Base-by-base conservation (phyloP, 108 stramenopile genomes). In the Chaetoceros tenuissimus region DNA sequence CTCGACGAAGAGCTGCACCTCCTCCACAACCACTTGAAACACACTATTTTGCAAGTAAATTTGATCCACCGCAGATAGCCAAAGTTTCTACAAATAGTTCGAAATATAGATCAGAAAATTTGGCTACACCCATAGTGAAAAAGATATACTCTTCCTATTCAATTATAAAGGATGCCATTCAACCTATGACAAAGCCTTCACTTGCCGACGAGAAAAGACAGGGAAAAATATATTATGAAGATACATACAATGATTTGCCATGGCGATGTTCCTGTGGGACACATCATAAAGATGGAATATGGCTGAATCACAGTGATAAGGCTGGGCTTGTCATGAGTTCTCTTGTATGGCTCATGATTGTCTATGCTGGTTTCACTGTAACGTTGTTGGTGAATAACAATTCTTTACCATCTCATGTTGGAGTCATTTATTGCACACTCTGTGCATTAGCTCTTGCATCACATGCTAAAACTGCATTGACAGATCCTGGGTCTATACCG, bases 401-500 rank as follows among this genome's bases (percentile, higher is more conserved):
- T 31, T 68, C 77, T 43, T 62, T 87, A 19, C 70, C 72, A 16
- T 44, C 47, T 18, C 55, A 55, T 21, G 49, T 83, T n/a, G 68
- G 71, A 8, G 68, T 69, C 47, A 50, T 69, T 2, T 84, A 82
- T 61, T 67, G 57, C 30, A 71, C 70, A 0, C 43, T 95, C 10
- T 76, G 81, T 31, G 55, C 68, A 31, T 40, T 97, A 40, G 85
- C 93, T 20, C 55, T 94, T 34, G 72, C 82, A 23, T 75, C 69
- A 34, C 96, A 97, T 62, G 81, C 87, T 31, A 90, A 92, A 59
- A 92, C 94, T 24, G 88, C 81, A 52, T 79, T 92, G 28, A 95
- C 93, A 24, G 93, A 97, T 68, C 96, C 96, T 5, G 94, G 94
- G 2, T 78, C 85, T 45, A 93, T 95, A 1, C 89, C 92, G 17